These are phyloP conservation scores for Fusarium sp. DNA, from an alignment of 2,329 filamentous ascomycete genomes.

Conservation along the genomic window DNA sequence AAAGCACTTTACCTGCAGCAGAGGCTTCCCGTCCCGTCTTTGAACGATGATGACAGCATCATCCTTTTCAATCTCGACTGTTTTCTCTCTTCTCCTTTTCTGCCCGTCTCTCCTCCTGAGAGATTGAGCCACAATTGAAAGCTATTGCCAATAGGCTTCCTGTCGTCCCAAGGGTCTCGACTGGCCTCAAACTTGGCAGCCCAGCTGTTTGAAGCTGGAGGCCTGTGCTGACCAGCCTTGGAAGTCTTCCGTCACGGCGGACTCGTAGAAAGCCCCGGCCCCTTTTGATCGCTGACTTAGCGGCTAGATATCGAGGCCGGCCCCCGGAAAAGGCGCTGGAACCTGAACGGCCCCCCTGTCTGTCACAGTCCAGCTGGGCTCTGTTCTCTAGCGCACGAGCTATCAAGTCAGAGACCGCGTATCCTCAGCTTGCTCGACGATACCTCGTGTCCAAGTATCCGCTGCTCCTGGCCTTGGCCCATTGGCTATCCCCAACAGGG, in stretches of 20 bases:
- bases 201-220: neutral
- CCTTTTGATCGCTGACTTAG: neutral
- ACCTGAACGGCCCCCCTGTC: conserved; percentile 27
- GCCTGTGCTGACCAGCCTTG: neutral
- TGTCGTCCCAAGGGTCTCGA: conserved; percentile 12
- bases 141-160: conserved; percentile 23
- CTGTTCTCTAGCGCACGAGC: neutral
- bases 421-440: conserved; percentile 6
- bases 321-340: conserved; percentile 28
- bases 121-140: neutral
- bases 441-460: conserved; percentile 32
- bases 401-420: neutral
- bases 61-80: conserved; percentile 1
- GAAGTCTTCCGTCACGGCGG: neutral
- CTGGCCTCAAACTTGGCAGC: conserved; percentile 17
- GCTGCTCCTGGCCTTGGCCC: conserved; percentile 1
- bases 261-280: neutral
- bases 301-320: conserved; percentile 19
- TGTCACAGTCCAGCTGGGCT: neutral
- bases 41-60: conserved; percentile 7
- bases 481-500: conserved; percentile 29
- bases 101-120: neutral
- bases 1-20: conserved; percentile 38
- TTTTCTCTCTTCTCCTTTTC: conserved; percentile 14
- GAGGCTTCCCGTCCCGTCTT: neutral